Base-by-base conservation (phyloP, 345 rosid species). In the Brassica carinata region DNA sequence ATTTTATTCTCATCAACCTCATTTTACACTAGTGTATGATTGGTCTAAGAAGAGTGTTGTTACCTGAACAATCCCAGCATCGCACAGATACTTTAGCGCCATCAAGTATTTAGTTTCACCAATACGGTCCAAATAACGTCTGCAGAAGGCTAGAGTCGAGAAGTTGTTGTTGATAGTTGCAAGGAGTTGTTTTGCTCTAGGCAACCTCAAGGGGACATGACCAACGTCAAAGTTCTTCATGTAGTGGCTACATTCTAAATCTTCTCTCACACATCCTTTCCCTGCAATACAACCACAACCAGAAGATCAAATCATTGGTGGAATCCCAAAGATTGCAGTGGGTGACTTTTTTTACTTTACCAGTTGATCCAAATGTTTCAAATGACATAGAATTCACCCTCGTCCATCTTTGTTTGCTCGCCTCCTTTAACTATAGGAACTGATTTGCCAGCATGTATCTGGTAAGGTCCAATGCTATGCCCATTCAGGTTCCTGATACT, bases 331-430 rank as follows among this genome's bases (percentile, higher is more conserved):
- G 53, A 69, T 43, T 55, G 10, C 67, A 5, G 61, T 17, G 76
- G 4, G 61, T 17, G 76, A 6, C 53, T 63, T 10, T 23, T 59
- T 64, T 23, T 63, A 1, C 13, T 11, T 67, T 84, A 96, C 98
- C 99, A 53, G 98, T 91, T 17, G 98, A 96, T 73, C 87, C 98
- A 76, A 92, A 96, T 75, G 98, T 94, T 87, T 96, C 98, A 29
- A 92, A 92, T 92, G 64, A 97, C 99, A 31, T 85, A 94, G 84
- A 91, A 90, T 87, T 92, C 97, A 17, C 99, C 97, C 87, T 96
- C 98, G 86, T 96, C 98, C 99, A 93, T 92, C 82, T 93, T 96
- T 63, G 95, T 94, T 83, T 94, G 98, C 88, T 92, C 97, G 31
- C 99, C 99, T 72, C 98, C 97, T 86, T 94, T 96, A 58, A 94